Percentiles rank a stretch among this genome's conserved stretches.
Conservation (phyloP, 2,329 filamentous ascomycete species). For the Monosporascus sp. region DNA sequence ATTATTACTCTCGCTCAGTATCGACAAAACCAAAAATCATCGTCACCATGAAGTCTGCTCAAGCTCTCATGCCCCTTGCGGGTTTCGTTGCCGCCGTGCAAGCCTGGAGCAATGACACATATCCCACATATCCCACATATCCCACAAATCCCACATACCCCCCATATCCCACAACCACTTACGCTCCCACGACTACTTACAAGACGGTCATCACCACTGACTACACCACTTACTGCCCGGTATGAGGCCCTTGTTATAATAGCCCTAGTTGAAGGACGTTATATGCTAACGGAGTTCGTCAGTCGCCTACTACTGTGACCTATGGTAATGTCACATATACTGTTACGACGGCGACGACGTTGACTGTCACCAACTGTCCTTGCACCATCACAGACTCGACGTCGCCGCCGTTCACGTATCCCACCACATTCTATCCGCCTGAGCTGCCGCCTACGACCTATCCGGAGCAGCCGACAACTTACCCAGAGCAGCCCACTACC, state of each 20-base stretch:
- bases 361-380: slow-evolving; percentile 44
- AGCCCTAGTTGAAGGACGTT: background rate
- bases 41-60: slow-evolving; percentile 31
- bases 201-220: slow-evolving; percentile 33
- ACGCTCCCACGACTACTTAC: slow-evolving; percentile 4
- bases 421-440: slow-evolving; percentile 13
- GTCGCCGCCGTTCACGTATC: slow-evolving; percentile 21
- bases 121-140: slow-evolving; percentile 8
- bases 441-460: slow-evolving; percentile 10
- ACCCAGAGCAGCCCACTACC: background rate
- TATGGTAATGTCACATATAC: slow-evolving; percentile 39
- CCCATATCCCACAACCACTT: background rate
- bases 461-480: slow-evolving; percentile 4
- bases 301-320: slow-evolving; percentile 33
- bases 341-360: slow-evolving; percentile 33
- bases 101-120: slow-evolving; percentile 19
- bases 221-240: slow-evolving; percentile 39
- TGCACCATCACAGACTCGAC: slow-evolving; percentile 34
- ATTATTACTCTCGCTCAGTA: slow-evolving; percentile 11
- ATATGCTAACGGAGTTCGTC: background rate
- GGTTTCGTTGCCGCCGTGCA: slow-evolving; percentile 25
- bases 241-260: slow-evolving; percentile 19
- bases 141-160: too few relatives aligned
- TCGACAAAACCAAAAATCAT: slow-evolving; percentile 11
- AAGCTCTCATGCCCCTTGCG: slow-evolving; percentile 25